Evolutionary conservation across 2,329 filamentous ascomycete genomes (phyloP), one percentile per base, ranked within the genome.

Genomic region (Epichloe coenophiala): DNA sequence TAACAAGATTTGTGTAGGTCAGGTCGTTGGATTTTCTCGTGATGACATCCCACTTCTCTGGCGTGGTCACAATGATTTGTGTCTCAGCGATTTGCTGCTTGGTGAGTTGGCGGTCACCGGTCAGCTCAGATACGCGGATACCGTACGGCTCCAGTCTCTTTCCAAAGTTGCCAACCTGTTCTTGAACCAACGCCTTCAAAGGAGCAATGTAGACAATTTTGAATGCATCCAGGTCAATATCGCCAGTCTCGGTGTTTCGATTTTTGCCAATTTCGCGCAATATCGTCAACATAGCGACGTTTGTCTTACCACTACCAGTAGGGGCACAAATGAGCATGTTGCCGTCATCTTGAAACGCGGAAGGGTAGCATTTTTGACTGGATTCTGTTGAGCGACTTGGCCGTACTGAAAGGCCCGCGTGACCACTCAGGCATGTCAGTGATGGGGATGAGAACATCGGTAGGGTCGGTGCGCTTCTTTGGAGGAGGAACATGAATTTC

Each of bases 31-130:
- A 90, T 68, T 98, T 98, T 68, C 94, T 82, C 5, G 94, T 98
- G 59, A 98, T 96, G 58, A 98, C 91, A 68, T 98, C 93, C 86
- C 89, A 98, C 71, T 98, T 98, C 68, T 98, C 93, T 19, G 93
- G 93, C 0, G 93, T 98, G 1, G 93, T 98, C 53, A 98, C 90
- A 59, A 98, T 98, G 59, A 98, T 84, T 65, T 98, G 91, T 1
- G 93, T 98, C 61, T 98, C 93, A 2, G 91, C 82, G 56, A 98
- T 97, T 73, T 98, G 93, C 66, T 95, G 89, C 69, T 98, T 98
- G 19, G 91, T 98, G 63, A 98, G 84, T 69, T 97, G 93, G 49
- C 93, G 87, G 71, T 98, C 93, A 71, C 93, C 93, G 54, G 93
- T 98, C 61, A 98, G 73, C 68, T 98, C 93, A n/a, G 90, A 81